Conservation (phyloP, 2,329 filamentous ascomycete species). For the Mycosphaerelloides madeirae region DNA sequence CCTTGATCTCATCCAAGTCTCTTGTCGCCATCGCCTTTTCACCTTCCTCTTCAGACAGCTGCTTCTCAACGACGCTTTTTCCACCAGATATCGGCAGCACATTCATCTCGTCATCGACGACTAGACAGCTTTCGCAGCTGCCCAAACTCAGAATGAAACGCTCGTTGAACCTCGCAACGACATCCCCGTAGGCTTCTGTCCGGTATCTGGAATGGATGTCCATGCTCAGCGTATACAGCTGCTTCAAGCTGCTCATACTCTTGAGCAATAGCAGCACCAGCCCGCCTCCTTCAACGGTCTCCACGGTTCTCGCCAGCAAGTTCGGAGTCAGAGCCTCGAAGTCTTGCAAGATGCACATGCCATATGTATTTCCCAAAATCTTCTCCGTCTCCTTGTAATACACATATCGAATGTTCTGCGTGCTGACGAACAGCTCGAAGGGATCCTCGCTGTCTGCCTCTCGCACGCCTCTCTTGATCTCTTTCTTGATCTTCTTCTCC, state of each 20-base stretch:
- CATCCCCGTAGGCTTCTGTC: constrained; percentile 92
- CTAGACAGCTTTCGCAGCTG: constrained; percentile 89
- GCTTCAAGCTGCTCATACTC: constrained; percentile 94
- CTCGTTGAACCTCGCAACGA: constrained; percentile 95
- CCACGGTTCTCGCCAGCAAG: constrained; percentile 85
- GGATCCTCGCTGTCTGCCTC: constrained; percentile 91
- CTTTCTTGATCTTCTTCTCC: constrained; percentile 96
- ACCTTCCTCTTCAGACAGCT: constrained; percentile 71
- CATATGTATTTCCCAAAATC: constrained; percentile 95
- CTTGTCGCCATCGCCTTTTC: constrained; percentile 63
- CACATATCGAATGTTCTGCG: constrained; percentile 96
- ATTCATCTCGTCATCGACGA: constrained; percentile 96
- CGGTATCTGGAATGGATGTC: constrained; percentile 95
- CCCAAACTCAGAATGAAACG: constrained; percentile 92
- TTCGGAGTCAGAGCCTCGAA: constrained; percentile 99
- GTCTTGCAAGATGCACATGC: constrained; percentile 97
- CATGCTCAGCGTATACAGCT: constrained; percentile 95
- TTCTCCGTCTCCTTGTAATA: constrained; percentile 99
- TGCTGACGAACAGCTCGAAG: constrained; percentile 93
- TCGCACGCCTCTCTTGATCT: constrained; percentile 89
- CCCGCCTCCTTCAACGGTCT: constrained; percentile 95
- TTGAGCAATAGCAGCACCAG: constrained; percentile 86
- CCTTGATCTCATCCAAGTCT: constrained; percentile 83
- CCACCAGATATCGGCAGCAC: constrained; percentile 94
- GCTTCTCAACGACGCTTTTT: constrained; percentile 78